phyloP scores from a whole-genome alignment of 352 stramenopile species.

The Chrysophaeum taylorii region DNA sequence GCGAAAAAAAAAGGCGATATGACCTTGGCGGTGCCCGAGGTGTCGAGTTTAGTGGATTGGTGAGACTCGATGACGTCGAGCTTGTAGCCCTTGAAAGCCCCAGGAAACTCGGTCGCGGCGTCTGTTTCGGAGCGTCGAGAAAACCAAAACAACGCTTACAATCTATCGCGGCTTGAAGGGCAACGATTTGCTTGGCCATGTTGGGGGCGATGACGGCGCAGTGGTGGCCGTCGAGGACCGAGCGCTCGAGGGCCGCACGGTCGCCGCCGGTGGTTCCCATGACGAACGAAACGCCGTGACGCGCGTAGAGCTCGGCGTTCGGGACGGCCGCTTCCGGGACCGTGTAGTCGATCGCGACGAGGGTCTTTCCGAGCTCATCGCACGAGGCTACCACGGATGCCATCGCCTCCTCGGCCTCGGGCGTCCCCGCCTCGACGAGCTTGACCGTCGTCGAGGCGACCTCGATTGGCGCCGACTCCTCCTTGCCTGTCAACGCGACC shows the following conservation, averaged over 20 bases:
- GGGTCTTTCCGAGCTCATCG: conserved; percentile 26
- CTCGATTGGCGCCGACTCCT: conserved; percentile 36
- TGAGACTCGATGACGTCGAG: conserved; percentile 64
- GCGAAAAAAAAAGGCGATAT: too few relatives aligned
- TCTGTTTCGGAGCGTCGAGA: too few relatives aligned
- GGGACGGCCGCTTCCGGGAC: conserved; percentile 58
- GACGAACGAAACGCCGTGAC: conserved; percentile 64
- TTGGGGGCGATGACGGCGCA: conserved; percentile 75
- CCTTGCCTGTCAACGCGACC: conserved; percentile 49
- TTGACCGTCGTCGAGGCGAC: conserved; percentile 37
- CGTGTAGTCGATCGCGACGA: conserved; percentile 65
- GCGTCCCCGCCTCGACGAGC: conserved; percentile 40
- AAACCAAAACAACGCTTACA: too few relatives aligned
- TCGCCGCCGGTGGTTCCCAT: conserved; percentile 70
- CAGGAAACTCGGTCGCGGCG: conserved; percentile 57
- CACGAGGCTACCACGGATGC: conserved; percentile 27
- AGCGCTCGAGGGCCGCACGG: conserved; percentile 49
- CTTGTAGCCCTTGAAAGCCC: conserved; percentile 62
- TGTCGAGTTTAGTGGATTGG: conserved; percentile 72
- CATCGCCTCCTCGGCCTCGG: conserved; percentile 35
- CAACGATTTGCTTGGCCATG: conserved; percentile 79
- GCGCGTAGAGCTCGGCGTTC: conserved; percentile 65
- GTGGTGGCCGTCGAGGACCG: conserved; percentile 40
- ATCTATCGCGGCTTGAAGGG: conserved; percentile 65
- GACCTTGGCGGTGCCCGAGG: conserved; percentile 66